Base-by-base conservation (phyloP, 106 monocot genomes). In the Apostasia ramifera region DNA sequence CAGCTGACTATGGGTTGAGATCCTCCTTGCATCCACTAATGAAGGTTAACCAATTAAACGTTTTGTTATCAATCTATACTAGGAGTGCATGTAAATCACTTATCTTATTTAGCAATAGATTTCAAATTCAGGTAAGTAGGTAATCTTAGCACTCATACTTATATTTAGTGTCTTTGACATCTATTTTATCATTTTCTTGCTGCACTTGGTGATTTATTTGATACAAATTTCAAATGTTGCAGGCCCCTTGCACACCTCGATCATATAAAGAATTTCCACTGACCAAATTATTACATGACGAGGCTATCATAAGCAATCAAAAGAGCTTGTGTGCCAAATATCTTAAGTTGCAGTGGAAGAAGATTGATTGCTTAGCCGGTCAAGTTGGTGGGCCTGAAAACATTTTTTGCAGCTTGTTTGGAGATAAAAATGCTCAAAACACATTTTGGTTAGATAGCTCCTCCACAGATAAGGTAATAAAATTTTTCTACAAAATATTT, bases 361-460 rank as follows among this genome's bases (percentile, higher is more conserved):
- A 87, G 71, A 78, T 87, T 57, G 77, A 85, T 58, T 67, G 77
- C 38, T 72, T 97, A 70, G 75, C 75, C 46, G 76, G 69, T 73
- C 77, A 78, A 72, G 66, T 82, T 63, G 89, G 82, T 61, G 86
- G 86, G 14, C 54, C 92, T 44, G 85, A 70, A 62, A 86, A 82
- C 57, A 87, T 97, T 47, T 97, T 97, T 65, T 65, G 79, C 46
- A 53, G 80, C 58, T 70, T 97, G 53, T 92, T 89, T 79, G 89
- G 92, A 38, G 74, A 81, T 63, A 56, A 80, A 55, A 82, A 79
- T 73, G 84, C 82, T 51, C 66, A 81, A 56, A 81, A 92, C 70
- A 89, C 95, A 13, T 97, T 97, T 86, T 97, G 95, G 95, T 81
- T 97, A 66, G 95, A 97, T 46, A 97, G 95, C 67, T 86, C 95